phyloP scores from a whole-genome alignment of 108 stramenopile genomes.

The Pseudonitzschia pungens region DNA sequence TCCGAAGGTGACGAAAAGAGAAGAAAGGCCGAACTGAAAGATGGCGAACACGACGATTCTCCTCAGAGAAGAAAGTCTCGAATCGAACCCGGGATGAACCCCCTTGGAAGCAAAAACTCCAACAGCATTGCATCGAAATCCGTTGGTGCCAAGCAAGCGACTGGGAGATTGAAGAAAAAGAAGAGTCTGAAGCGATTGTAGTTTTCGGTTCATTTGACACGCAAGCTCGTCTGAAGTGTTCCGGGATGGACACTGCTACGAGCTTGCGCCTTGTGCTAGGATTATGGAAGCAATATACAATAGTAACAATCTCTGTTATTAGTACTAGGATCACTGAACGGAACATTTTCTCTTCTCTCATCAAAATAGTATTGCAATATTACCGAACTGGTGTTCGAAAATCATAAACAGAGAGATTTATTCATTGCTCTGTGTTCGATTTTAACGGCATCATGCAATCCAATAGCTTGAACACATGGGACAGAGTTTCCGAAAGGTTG shows the following conservation, averaged over 20 bases:
- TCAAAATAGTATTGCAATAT: no score
- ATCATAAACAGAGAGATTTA: no score
- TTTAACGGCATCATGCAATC: no score
- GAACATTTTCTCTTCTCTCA: no score
- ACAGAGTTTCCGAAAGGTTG: no score
- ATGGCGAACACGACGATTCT: slow-evolving; percentile 13
- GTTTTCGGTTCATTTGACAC: neutral
- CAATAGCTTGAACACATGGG: no score
- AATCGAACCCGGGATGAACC: slow-evolving; percentile 21
- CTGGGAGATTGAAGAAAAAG: slow-evolving; percentile 53
- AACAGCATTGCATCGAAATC: slow-evolving; percentile 33
- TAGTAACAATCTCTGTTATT: neutral
- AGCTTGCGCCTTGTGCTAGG: neutral
- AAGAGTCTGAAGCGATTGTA: slow-evolving; percentile 77
- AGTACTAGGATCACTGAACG: no score
- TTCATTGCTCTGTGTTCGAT: no score
- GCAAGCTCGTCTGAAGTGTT: neutral
- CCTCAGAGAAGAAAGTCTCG: slow-evolving; percentile 16
- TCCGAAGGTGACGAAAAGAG: slow-evolving; percentile 26
- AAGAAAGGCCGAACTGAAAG: slow-evolving; percentile 18
- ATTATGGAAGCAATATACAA: neutral
- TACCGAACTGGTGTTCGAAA: no score
- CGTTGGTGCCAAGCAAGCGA: slow-evolving; percentile 25
- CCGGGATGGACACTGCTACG: neutral
- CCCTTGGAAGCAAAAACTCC: slow-evolving; percentile 42